Conservation (phyloP, 1,139 yeast genomes). For the Magnusiomyces clavatus region DNA sequence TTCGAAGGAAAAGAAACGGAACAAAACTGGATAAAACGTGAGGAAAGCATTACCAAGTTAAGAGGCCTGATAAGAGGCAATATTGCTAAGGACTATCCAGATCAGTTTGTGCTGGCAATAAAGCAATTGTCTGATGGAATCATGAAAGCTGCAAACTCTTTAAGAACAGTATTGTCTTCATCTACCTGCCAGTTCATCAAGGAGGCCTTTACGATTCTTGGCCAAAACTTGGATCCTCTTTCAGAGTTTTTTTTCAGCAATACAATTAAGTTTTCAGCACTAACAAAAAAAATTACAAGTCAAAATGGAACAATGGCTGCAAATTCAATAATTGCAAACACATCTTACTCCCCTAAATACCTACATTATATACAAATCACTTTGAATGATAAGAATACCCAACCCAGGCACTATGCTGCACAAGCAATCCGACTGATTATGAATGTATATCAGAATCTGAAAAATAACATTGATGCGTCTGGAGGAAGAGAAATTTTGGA, state of each 20-base stretch:
- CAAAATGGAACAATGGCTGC: slow-evolving; percentile 63
- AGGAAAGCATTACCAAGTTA: slow-evolving; percentile 48
- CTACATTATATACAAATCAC: slow-evolving; percentile 47
- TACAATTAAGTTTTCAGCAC: slow-evolving; percentile 56
- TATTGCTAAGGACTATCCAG: slow-evolving; percentile 35
- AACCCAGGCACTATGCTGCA: slow-evolving; percentile 63
- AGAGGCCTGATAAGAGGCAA: slow-evolving; percentile 60
- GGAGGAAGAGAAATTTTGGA: slow-evolving; percentile 42
- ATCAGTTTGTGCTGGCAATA: slow-evolving; percentile 40
- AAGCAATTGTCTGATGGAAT: slow-evolving; percentile 51
- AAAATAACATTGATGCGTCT: slow-evolving; percentile 33
- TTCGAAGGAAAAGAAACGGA: slow-evolving; percentile 86
- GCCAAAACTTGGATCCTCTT: slow-evolving; percentile 48
- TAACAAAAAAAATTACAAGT: slow-evolving; percentile 75
- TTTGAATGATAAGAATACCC: slow-evolving; percentile 58
- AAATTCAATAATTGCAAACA: slow-evolving; percentile 51
- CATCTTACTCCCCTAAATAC: slow-evolving; percentile 47
- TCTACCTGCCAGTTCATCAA: slow-evolving; percentile 75
- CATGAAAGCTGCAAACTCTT: slow-evolving; percentile 58
- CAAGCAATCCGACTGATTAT: slow-evolving; percentile 62
- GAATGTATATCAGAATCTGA: slow-evolving; percentile 22
- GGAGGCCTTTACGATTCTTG: slow-evolving; percentile 52
- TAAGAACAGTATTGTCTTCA: slow-evolving; percentile 75
- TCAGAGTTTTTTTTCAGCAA: slow-evolving; percentile 54
- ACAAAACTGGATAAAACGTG: slow-evolving; percentile 75